phyloP scores from a whole-genome alignment of 192 early-diverging fungal genomes.

The Rhizophagus clarus region DNA sequence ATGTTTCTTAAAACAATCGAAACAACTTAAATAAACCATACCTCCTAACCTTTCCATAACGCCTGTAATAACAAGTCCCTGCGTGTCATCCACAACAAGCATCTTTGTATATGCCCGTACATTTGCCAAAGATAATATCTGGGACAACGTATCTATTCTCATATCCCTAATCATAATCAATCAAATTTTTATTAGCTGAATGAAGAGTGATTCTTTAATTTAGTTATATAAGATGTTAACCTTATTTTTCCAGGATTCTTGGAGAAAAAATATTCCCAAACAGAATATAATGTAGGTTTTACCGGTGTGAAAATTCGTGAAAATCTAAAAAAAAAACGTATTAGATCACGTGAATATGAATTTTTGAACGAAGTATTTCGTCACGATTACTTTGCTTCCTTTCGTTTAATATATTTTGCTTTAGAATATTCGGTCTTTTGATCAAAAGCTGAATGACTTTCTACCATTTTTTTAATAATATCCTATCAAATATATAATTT shows the following conservation, averaged over 20 bases:
- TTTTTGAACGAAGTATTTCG: not conserved
- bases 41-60: constrained; percentile 79
- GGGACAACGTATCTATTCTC: constrained; percentile 89
- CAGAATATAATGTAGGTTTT: constrained; percentile 72
- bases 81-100: constrained; percentile 89
- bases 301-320: constrained; percentile 79
- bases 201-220: not conserved
- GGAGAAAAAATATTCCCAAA: constrained; percentile 77
- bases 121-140: constrained; percentile 83
- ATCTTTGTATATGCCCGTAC: constrained; percentile 70
- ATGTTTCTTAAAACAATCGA: too few species aligned
- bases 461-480: constrained; percentile 80
- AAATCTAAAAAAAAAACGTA: constrained; percentile 53
- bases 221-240: constrained; percentile 25
- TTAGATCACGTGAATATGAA: not conserved
- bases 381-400: constrained; percentile 68
- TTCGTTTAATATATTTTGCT: constrained; percentile 91
- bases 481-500: constrained; percentile 41
- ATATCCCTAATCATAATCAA: constrained; percentile 54
- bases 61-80: constrained; percentile 80
- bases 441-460: constrained; percentile 83
- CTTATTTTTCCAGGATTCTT: constrained; percentile 82
- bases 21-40: constrained; percentile 19
- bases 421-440: constrained; percentile 95
- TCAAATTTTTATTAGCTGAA: not conserved